phyloP scores from a whole-genome alignment of 352 stramenopile genomes.

The Aphanomyces cochlioides region DNA sequence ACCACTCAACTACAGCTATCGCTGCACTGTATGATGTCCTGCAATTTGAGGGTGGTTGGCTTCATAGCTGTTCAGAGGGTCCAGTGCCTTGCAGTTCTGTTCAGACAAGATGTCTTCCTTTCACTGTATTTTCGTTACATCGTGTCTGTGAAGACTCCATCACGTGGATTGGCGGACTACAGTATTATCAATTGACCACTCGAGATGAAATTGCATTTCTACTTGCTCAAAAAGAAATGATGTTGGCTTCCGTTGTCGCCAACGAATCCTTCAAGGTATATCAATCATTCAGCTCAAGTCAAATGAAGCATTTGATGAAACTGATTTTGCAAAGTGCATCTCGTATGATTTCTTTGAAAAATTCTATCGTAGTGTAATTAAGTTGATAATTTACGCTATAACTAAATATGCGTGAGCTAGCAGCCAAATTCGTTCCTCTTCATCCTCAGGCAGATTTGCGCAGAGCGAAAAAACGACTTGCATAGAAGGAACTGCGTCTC shows the following conservation, averaged over 20 bases:
- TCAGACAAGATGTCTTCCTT: slow-evolving; percentile 54
- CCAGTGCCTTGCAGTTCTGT: slow-evolving; percentile 36
- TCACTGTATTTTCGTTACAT: slow-evolving; percentile 68
- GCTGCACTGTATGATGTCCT: slow-evolving; percentile 59
- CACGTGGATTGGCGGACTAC: slow-evolving; percentile 63
- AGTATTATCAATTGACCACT: slow-evolving; percentile 52
- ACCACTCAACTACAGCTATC: slow-evolving; percentile 55
- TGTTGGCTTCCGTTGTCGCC: slow-evolving; percentile 72
- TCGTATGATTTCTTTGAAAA: neutral
- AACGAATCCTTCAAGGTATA: slow-evolving; percentile 74
- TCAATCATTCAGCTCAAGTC: slow-evolving; percentile 50
- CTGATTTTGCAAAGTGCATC: slow-evolving; percentile 59
- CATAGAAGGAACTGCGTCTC: neutral
- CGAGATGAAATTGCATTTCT: slow-evolving; percentile 55
- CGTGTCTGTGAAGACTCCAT: slow-evolving; percentile 75
- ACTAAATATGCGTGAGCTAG: slow-evolving; percentile 12
- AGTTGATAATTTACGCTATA: neutral
- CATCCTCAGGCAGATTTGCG: slow-evolving; percentile 1
- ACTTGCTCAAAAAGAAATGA: slow-evolving; percentile 65
- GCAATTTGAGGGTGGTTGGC: slow-evolving; percentile 78
- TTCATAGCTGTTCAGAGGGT: slow-evolving; percentile 46
- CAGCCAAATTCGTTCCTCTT: neutral
- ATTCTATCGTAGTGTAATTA: neutral
- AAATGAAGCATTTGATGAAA: slow-evolving; percentile 64
- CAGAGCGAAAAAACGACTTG: slow-evolving; percentile 9